A percentile compares a stretch with the other conserved stretches of the same genome.
Evolutionary conservation across 306 rosid genomes (phyloP).

Genomic region (Corylus avellana): DNA sequence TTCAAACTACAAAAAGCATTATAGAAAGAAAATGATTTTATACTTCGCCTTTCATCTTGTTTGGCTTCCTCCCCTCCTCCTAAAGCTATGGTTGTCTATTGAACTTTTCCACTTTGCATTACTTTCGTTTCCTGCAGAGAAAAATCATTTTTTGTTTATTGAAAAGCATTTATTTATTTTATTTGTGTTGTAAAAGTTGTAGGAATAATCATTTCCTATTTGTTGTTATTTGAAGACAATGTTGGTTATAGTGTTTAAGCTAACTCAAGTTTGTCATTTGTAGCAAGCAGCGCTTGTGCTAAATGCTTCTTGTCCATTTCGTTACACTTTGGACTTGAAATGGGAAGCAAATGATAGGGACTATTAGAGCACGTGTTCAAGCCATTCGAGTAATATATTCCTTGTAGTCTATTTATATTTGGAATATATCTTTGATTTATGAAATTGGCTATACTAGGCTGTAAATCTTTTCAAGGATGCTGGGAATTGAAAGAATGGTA

Average conservation of each 20-base stretch:
- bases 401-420: conserved; percentile 13
- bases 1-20: too few species aligned
- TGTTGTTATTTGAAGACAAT: background rate
- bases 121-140: background rate
- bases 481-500: conserved; percentile 51
- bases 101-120: too few species aligned
- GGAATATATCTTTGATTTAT: conserved; percentile 26
- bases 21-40: too few species aligned
- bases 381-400: conserved; percentile 65
- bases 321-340: conserved; percentile 94
- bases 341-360: conserved; percentile 58
- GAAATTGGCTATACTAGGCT: conserved; percentile 54
- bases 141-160: background rate
- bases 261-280: conserved; percentile 24
- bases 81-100: too few species aligned
- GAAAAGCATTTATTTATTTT: too few species aligned
- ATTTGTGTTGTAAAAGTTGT: too few species aligned
- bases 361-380: conserved; percentile 83
- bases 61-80: too few species aligned
- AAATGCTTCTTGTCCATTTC: conserved; percentile 99
- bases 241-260: conserved; percentile 15
- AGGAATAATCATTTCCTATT: too few species aligned
- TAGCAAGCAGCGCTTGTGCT: conserved; percentile 99
- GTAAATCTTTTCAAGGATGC: conserved; percentile 70
- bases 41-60: too few species aligned